Percentiles rank a stretch among this genome's conserved stretches.
phyloP scores from a whole-genome alignment of 78 protist species.

The Dictyostelium discoideum region dicty_2.7 NC_007089.4:6216501-6217000 shows the following conservation, averaged over 20 bases:
- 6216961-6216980: conserved; percentile 14
- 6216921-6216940: not conserved
- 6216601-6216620: not conserved
- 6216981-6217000: conserved; percentile 57
- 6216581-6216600: conserved; percentile 48
- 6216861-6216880: not conserved
- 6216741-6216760: too few species aligned
- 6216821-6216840: not conserved
- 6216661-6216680: conserved; percentile 38
- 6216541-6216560: conserved; percentile 77
- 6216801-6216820: conserved; percentile 22
- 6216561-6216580: conserved; percentile 54
- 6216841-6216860: not conserved
- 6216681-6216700: conserved; percentile 22
- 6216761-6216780: conserved; percentile 61
- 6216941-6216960: not conserved
- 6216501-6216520: conserved; percentile 12
- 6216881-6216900: not conserved
- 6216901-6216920: too few species aligned
- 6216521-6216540: conserved; percentile 68
- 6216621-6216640: conserved; percentile 14
- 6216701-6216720: too few species aligned
- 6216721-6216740: too few species aligned
- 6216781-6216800: conserved; percentile 62
- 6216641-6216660: conserved; percentile 24